These are phyloP conservation scores for Pseudozyma pruni DNA, from an alignment of 1,284 basidiomycete genomes.

Conservation along the genomic window DNA sequence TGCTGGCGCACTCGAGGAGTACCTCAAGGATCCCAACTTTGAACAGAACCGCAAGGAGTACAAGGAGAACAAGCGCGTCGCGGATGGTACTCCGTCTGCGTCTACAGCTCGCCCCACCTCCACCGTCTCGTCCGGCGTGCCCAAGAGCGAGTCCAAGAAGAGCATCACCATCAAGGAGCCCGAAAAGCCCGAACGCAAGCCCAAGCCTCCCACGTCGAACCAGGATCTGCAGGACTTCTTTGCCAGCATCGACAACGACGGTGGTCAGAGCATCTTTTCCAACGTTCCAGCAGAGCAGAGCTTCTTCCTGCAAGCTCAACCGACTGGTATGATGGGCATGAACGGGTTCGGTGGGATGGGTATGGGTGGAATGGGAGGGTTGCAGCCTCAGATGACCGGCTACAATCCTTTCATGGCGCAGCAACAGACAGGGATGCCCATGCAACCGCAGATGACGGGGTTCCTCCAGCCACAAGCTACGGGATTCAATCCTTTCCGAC, in stretches of 20 bases:
- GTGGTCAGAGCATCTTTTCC: conserved; percentile 78
- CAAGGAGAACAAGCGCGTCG: conserved; percentile 82
- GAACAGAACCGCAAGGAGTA: conserved; percentile 93
- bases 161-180: conserved; percentile 54
- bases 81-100: conserved; percentile 72
- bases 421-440: conserved; percentile 56
- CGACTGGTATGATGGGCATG: conserved; percentile 53
- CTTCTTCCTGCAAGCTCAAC: conserved; percentile 52
- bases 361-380: conserved; percentile 58
- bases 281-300: conserved; percentile 41
- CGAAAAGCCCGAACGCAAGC: conserved; percentile 43
- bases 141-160: conserved; percentile 50
- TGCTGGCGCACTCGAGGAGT: conserved; percentile 92
- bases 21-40: conserved; percentile 93
- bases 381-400: conserved; percentile 68
- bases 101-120: conserved; percentile 16
- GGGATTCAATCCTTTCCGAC: conserved; percentile 79
- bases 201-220: conserved; percentile 54
- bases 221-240: conserved; percentile 86
- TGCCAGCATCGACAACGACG: conserved; percentile 84
- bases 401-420: conserved; percentile 70
- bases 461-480: conserved; percentile 78
- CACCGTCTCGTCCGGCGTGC: conserved; percentile 17
- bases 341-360: conserved; percentile 68
- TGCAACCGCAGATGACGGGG: conserved; percentile 69